Base-by-base conservation (phyloP, 2,329 filamentous ascomycete species). In the Penicillium vulpinum region DNA sequence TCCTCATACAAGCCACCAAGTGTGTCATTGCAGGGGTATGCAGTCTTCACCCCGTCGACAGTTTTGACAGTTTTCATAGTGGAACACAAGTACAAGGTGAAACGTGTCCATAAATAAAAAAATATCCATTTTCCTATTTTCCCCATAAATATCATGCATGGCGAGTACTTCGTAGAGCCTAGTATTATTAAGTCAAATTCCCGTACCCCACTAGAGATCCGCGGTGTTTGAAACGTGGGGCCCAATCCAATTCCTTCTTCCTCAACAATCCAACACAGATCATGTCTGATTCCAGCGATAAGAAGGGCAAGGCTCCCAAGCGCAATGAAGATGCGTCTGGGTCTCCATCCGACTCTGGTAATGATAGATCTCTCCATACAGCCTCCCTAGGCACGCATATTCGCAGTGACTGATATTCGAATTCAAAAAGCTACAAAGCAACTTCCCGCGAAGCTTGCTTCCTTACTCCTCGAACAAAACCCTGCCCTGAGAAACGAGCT, bases 401-500 rank as follows among this genome's bases (percentile, higher is more conserved):
- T 39, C 18, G 39, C 51, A 48, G 16, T 21, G 48, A 18, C 18
- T 55, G 22, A 55, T 39, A 36, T 31, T 31, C 2, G 16, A 31
- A 22, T 58, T 67, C 16, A 6, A 52, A 69, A 61, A 16, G 60
- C 69, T 35, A 71, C 70, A 55, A 69, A 78, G 43, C 72, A 60
- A 22, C 28, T 67, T 31, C 56, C 72, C 18, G 63, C 73, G 18
- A 73, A 77, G 51, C 67, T 74, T 63, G 69, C 73, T 28, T 70
- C 75, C 48, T 57, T 70, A 11, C 66, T 82, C 39, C 65, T 82
- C 41, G 76, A 78, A 51, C 73, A 74, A 68, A 83, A 83, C 61
- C 79, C 84, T 58, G 85, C 91, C 62, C 81, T 94, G 57, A 83
- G 90, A 67, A 81, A 83, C 52, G 85, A 91, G 66, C 87, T 92